Conservation (phyloP, 2,329 filamentous ascomycete genomes). For the Talaromyces sp. region DNA sequence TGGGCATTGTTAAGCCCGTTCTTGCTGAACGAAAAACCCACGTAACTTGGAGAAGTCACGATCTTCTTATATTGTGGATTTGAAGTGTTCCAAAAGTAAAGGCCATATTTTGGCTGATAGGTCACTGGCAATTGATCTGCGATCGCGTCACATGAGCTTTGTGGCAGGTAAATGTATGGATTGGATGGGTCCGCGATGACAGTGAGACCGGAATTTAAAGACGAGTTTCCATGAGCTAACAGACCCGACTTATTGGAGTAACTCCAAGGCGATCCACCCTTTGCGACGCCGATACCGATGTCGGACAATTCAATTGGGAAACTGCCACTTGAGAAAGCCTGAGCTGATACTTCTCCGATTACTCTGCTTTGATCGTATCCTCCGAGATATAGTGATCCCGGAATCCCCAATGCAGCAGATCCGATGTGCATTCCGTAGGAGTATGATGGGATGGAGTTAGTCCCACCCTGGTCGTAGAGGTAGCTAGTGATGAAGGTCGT, state of each 20-base stretch:
- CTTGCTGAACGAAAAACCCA: constrained; percentile 18
- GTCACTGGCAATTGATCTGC: constrained; percentile 40
- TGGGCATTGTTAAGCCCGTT: constrained; percentile 5
- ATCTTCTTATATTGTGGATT: constrained; percentile 13
- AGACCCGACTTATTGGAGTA: constrained; percentile 31
- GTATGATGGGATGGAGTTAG: constrained; percentile 36
- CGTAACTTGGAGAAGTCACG: constrained; percentile 15
- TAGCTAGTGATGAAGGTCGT: constrained; percentile 12
- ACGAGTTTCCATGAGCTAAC: constrained; percentile 28
- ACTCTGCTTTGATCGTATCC: constrained; percentile 39
- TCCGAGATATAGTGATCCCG: constrained; percentile 43
- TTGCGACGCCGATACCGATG: constrained; percentile 44
- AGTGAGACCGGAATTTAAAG: constrained; percentile 30
- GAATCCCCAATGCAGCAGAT: constrained; percentile 34
- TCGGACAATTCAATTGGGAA: constrained; percentile 36
- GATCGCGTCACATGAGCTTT: constrained; percentile 45
- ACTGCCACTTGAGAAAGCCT: constrained; percentile 11
- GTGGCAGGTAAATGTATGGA: constrained; percentile 45
- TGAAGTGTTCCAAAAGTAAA: constrained; percentile 15
- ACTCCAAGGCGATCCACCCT: constrained; percentile 44
- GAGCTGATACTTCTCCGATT: constrained; percentile 32
- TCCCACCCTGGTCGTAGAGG: constrained; percentile 4
- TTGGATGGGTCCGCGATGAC: constrained; percentile 31
- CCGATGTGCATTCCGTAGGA: constrained; percentile 50
- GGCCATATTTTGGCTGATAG: constrained; percentile 8